Evolutionary conservation across 2,329 filamentous ascomycete species (phyloP), one percentile per base, ranked within the genome.

Genomic region (Chaetomium sp.): DNA sequence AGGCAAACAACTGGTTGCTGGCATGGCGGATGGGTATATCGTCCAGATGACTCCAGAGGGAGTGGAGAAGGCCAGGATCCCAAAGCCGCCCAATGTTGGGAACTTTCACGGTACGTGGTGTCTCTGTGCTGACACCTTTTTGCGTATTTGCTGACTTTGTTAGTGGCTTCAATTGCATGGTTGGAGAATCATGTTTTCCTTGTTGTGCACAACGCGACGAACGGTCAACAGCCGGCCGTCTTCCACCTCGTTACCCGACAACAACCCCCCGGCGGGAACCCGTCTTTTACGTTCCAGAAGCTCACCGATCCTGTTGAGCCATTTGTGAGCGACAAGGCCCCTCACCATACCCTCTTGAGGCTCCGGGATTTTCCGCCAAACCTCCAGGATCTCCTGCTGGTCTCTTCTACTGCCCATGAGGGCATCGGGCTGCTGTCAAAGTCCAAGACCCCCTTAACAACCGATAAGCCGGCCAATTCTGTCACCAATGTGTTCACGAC

Each of bases 1-100:
- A 68, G 94, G 94, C 47, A 99, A 96, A 69, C 92, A 97, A 68
- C 76, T 99, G 44, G 86, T 95, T 45, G 91, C 89, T 62, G 94
- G 95, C 12, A 76, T 94, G 63, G 84, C 79, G 6, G 84, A 96
- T 71, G 94, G 94, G 56, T 85, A 84, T 10, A 85, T 87, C 52
- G 80, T 81, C 54, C 91, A 96, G 69, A 86, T 97, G 81, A 90
- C 88, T 6, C 89, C 88, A 0, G 82, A 89, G 64, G 92, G 92
- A 47, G 80, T 80, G 42, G 78, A 81, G 34, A 94, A 92, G 72
- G 91, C 80, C 38, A 79, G 85, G 52, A 88, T 99, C 47, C 90
- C 91, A 32, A 82, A 83, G 56, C 89, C 92, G 2, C 84, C 89
- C 5, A 79, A 79, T 55, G 65, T 94, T 6, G 78, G 75, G 68